Evolutionary conservation across 1,139 yeast genomes (phyloP), one percentile per base, ranked within the genome.

Genomic region (Suhomyces guaymorum): DNA sequence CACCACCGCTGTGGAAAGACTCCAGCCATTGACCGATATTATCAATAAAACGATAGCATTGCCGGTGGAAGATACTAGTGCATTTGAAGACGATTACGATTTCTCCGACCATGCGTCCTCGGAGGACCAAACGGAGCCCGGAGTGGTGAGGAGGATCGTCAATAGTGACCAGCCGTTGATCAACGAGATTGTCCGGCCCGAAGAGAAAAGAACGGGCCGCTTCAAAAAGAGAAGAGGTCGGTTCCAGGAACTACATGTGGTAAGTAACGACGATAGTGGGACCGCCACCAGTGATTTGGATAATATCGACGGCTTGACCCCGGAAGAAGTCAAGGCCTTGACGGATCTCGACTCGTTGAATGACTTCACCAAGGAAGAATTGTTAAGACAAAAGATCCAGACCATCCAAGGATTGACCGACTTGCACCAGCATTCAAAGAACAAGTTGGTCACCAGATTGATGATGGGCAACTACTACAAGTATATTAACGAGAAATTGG

Each of bases 401-500:
- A 67, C 65, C 32, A 82, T 85, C 33, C 76, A 80, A 39, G 56
- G 57, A 3, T 57, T 78, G 37, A 56, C 55, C 2, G 59, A 54
- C 20, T 46, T 82, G 23, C 52, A 63, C 26, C 82, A 82, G 43
- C 54, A 66, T 32, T 76, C 75, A 50, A 80, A 84, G 52, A 77
- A 81, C 43, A 66, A 73, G 55, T 54, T 79, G 44, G 82, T 86
- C 21, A 94, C 90, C 30, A 67, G 76, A 42, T 62, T 87, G 33
- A 86, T 87, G 95, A 82, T 87, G 71, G 84, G 85, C 7, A 78
- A 78, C 40, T 81, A 78, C 51, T 70, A 74, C 46, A 73, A 73
- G 43, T 71, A 69, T 42, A 59, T 70, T 28, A 62, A 63, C 43
- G 66, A 63, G 37, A 55, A 63, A 33, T 44, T 62, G 21, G 38